These are phyloP conservation scores for Adansonia grandidieri DNA, from an alignment of 441 rosid genomes.

Conservation along the genomic window DNA sequence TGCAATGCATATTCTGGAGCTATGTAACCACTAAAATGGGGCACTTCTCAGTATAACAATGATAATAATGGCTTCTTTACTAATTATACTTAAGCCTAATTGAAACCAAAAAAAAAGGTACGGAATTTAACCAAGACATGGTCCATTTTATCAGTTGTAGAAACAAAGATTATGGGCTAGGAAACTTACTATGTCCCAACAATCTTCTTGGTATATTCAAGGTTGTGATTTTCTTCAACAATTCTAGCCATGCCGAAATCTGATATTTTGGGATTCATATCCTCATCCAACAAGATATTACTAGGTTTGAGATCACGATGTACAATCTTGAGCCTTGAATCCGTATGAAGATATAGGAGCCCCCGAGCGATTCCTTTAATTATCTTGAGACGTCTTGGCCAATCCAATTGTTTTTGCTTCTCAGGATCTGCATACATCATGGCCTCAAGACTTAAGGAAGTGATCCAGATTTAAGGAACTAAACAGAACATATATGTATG, in stretches of 20 bases:
- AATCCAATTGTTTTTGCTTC: conserved; percentile 16
- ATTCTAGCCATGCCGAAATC: conserved; percentile 47
- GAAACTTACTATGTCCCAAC: conserved; percentile 42
- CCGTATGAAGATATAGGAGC: conserved; percentile 33
- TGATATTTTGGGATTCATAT: conserved; percentile 34
- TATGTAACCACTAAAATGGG: conserved; percentile 50
- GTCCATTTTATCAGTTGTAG: not conserved
- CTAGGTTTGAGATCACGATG: conserved; percentile 34
- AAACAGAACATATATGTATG: not conserved
- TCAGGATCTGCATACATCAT: not conserved
- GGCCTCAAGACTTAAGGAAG: not conserved
- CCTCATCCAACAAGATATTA: conserved; percentile 29
- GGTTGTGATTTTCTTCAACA: conserved; percentile 18
- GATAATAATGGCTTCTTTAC: too few species aligned
- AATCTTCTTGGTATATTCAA: conserved; percentile 30
- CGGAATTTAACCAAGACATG: not conserved
- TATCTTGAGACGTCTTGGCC: conserved; percentile 32
- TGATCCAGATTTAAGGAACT: not conserved
- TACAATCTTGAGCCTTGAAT: conserved; percentile 30
- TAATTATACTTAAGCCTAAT: too few species aligned
- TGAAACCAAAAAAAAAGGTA: not conserved
- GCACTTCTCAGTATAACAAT: not conserved
- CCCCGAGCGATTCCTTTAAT: conserved; percentile 29
- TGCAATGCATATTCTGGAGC: conserved; percentile 52
- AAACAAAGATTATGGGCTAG: not conserved